A percentile compares a stretch with the other conserved stretches of the same genome.
Evolutionary conservation across 352 stramenopile species (phyloP).

Genomic region (Phytophthora litchii): DNA sequence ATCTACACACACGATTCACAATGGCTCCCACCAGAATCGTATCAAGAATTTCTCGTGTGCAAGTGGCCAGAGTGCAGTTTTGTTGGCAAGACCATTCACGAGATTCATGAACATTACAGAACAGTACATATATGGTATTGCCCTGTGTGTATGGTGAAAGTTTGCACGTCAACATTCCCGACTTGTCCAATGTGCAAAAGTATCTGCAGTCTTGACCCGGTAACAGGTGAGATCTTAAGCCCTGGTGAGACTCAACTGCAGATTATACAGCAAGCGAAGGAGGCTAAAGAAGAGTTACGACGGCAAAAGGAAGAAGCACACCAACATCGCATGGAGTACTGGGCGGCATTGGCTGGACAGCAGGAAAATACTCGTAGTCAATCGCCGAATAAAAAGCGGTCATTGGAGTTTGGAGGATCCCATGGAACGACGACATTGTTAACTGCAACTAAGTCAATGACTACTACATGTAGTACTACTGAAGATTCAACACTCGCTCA

Average conservation of each 20-base stretch:
- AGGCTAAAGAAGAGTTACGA: constrained; percentile 48
- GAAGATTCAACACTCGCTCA: constrained; percentile 22
- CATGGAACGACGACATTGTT: constrained; percentile 8
- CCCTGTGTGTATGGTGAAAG: constrained; percentile 73
- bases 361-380: constrained; percentile 29
- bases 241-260: constrained; percentile 64
- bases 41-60: constrained; percentile 63
- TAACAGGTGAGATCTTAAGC: constrained; percentile 61
- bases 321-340: constrained; percentile 69
- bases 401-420: constrained; percentile 40
- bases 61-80: constrained; percentile 68
- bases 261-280: constrained; percentile 46
- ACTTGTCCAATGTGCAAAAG: constrained; percentile 66
- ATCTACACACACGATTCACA: constrained; percentile 81
- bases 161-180: constrained; percentile 72
- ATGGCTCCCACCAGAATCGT: constrained; percentile 74
- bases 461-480: not conserved
- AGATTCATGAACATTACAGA: constrained; percentile 79
- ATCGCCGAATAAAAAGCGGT: constrained; percentile 38
- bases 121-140: constrained; percentile 76
- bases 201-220: constrained; percentile 59
- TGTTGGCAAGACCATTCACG: constrained; percentile 59
- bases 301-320: constrained; percentile 63
- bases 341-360: constrained; percentile 49
- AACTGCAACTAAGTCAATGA: not conserved